These are phyloP conservation scores for Zygotorulaspora florentina DNA, from an alignment of 805 yeast genomes.

Conservation along the genomic window DNA sequence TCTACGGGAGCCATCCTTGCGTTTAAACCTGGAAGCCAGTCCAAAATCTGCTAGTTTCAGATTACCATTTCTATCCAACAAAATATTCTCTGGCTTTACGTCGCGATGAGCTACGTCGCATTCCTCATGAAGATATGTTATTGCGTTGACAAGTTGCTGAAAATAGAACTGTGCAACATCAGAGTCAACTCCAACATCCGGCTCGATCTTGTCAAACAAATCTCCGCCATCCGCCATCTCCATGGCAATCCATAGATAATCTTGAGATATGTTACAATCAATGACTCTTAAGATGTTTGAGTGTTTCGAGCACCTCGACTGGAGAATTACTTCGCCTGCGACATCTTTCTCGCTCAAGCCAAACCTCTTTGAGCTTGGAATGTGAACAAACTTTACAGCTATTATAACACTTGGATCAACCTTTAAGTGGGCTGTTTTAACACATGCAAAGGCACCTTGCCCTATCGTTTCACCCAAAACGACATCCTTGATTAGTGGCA, in stretches of 20 bases:
- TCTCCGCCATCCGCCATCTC: constrained; percentile 75
- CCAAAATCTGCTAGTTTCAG: constrained; percentile 77
- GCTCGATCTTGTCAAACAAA: constrained; percentile 72
- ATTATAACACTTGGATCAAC: constrained; percentile 39
- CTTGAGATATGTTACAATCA: constrained; percentile 50
- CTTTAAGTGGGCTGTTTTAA: constrained; percentile 45
- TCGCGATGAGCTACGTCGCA: constrained; percentile 73
- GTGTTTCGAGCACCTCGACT: constrained; percentile 53
- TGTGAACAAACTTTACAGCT: constrained; percentile 57
- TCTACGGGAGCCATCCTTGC: constrained; percentile 45
- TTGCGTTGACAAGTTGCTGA: constrained; percentile 58
- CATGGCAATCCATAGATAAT: constrained; percentile 62
- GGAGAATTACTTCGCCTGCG: constrained; percentile 55
- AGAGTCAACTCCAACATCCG: constrained; percentile 64
- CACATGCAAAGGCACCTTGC: constrained; percentile 64
- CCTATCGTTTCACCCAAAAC: constrained; percentile 53
- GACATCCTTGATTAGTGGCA: constrained; percentile 48
- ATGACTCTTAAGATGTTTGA: constrained; percentile 54
- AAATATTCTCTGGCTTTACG: constrained; percentile 69
- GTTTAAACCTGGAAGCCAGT: constrained; percentile 56
- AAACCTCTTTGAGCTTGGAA: constrained; percentile 34
- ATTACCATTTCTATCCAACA: constrained; percentile 60
- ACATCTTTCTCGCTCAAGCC: constrained; percentile 41
- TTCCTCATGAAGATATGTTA: constrained; percentile 53
- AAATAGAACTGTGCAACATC: constrained; percentile 67